Evolutionary conservation across 2,329 filamentous ascomycete species (phyloP), one percentile per base, ranked within the genome.

Genomic region (Chaetomiaceae sp.): DNA sequence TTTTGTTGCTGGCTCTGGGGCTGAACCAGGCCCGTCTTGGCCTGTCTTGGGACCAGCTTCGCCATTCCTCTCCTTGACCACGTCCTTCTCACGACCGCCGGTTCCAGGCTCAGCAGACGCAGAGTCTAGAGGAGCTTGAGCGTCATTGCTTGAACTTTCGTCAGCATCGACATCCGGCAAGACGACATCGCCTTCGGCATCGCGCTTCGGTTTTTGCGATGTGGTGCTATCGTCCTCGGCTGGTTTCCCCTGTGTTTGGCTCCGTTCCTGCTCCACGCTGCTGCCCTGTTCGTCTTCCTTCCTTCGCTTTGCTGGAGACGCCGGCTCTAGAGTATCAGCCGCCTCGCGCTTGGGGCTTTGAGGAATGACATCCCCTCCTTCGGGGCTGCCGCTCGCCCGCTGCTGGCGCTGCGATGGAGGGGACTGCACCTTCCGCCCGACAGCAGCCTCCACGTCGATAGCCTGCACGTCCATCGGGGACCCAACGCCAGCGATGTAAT

Each of bases 371-470:
- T 53, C 60, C 6, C 53, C 51, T 9, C 33, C 48, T 11, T 53
- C 54, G 43, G 62, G 60, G 48, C 56, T 60, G 27, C 59, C 57
- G 46, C 61, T 58, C 56, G 54, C 60, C 16, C 21, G 51, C 27
- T 67, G 64, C 61, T 45, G 69, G 16, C 43, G 50, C 42, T 41
- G 42, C 2, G 64, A 44, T 60, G 55, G 62, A 20, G 53, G 58
- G 30, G 56, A 34, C 20, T 48, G 33, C n/a, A 54, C 7, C 47
- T 58, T 53, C 29, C 81, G 71, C 1, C 82, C 82, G 4, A 84
- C 79, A 4, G 82, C 81, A 18, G 80, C 80, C 63, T 82, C 80
- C 20, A 85, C 69, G 61, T 85, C 78, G 55, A 85, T 81, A 11
- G 73, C 77, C 48, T 76, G 74, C 68, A 79, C 76, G 43, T 74